Base-by-base conservation (phyloP, 2,329 filamentous ascomycete species). In the Diplodia corticola region DNA sequence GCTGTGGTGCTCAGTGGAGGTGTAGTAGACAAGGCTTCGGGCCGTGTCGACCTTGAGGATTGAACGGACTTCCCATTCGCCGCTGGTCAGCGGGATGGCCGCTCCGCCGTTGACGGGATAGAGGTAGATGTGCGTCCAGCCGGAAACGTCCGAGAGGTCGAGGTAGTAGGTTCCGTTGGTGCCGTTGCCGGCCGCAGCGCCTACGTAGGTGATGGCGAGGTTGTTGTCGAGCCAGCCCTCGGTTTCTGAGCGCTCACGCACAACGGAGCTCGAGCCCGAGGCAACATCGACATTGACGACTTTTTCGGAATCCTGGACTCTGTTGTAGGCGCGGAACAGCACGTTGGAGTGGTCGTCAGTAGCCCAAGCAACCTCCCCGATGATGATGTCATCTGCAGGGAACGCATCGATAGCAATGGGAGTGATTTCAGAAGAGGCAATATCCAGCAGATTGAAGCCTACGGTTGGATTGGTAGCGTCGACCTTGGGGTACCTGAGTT, bases 311-410 rank as follows among this genome's bases (percentile, higher is more conserved):
- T 90, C 87, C 71, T 91, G 89, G 0, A 90, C 87, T 4, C 89
- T 85, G 74, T 91, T 90, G 78, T 86, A 91, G 0, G 86, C 85
- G 13, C 88, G 84, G 75, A 89, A 88, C 44, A 89, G 81, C 46
- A 91, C 80, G 48, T 82, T 83, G n/a, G 82, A 79, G 72, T 90
- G 87, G 5, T 78, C 78, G 7, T 86, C 83, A 0, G 88, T 90
- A 22, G 90, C 78, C 89, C 89, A 91, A 0, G 84, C 82, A 4
- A 91, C 84, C 73, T 91, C 88, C 2, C 88, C 88, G 59, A 91
- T 83, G 57, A 91, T 84, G 28, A 88, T 79, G 63, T 91, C 85
- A 9, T 89, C 83, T 0, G 81, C 79, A 9, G 83, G 77, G 72
- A 88, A 91, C 0, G 84, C 86, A 17, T 86, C 82, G 22, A 89